Evolutionary conservation across 345 rosid species (phyloP).

Genomic region (Murraya paniculata): DNA sequence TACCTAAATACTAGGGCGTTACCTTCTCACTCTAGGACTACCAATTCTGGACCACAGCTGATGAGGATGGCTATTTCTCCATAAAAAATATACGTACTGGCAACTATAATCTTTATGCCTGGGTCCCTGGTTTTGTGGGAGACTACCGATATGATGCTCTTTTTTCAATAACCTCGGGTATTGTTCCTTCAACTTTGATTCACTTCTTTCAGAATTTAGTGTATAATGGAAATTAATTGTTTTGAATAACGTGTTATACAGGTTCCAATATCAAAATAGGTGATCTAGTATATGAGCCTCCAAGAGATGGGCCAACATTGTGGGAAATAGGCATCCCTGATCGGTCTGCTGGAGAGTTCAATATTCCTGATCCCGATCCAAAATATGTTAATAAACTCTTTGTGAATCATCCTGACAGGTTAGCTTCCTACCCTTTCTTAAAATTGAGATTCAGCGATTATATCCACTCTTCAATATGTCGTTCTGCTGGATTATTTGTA

Average conservation of each 20-base stretch:
- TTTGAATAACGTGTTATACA: slow-evolving; percentile 20
- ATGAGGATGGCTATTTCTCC: slow-evolving; percentile 58
- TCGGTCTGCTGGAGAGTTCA: slow-evolving; percentile 76
- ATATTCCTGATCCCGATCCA: slow-evolving; percentile 78
- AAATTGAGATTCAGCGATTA: background rate
- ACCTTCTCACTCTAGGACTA: slow-evolving; percentile 45
- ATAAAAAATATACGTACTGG: slow-evolving; percentile 56
- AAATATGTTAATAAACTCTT: slow-evolving; percentile 59
- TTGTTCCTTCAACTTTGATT: background rate
- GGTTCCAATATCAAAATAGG: slow-evolving; percentile 58
- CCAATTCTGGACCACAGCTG: slow-evolving; percentile 85
- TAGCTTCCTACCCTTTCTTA: background rate
- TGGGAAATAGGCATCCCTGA: slow-evolving; percentile 97
- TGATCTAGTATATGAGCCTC: slow-evolving; percentile 63
- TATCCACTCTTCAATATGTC: background rate
- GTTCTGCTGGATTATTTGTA: background rate
- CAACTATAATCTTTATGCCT: slow-evolving; percentile 73
- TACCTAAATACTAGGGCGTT: background rate
- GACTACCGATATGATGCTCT: slow-evolving; percentile 48
- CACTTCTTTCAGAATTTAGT: background rate
- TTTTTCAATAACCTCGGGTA: slow-evolving; percentile 63
- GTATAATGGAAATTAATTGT: slow-evolving; percentile 3
- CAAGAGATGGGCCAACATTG: slow-evolving; percentile 81
- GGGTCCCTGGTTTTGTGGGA: slow-evolving; percentile 87
- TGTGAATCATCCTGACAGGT: slow-evolving; percentile 80